Evolutionary conservation across 2,329 filamentous ascomycete genomes (phyloP).

Genomic region (Chalara sp.): DNA sequence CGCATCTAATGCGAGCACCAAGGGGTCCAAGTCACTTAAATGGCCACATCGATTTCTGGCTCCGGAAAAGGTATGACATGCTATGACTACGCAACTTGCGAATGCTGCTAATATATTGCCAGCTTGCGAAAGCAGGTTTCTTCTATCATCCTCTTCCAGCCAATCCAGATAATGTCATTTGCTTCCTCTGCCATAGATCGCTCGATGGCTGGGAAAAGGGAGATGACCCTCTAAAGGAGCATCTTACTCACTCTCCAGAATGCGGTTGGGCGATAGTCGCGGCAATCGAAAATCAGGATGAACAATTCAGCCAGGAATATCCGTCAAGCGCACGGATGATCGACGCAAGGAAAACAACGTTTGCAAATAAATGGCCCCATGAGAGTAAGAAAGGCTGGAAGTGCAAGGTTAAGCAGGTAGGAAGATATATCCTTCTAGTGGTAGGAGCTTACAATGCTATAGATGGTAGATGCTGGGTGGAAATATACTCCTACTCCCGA

Average conservation of each 20-base stretch:
- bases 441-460: constrained; percentile 16
- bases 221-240: constrained; percentile 78
- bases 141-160: constrained; percentile 72
- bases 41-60: constrained; percentile 76
- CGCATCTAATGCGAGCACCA: constrained; percentile 56
- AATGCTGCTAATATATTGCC: constrained; percentile 13
- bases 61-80: constrained; percentile 50
- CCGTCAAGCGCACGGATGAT: constrained; percentile 66
- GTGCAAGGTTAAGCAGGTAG: constrained; percentile 80
- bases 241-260: constrained; percentile 71
- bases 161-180: constrained; percentile 81
- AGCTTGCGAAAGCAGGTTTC: constrained; percentile 90
- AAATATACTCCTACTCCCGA: constrained; percentile 81
- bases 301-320: constrained; percentile 62
- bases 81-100: background rate
- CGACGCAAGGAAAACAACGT: constrained; percentile 75
- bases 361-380: constrained; percentile 81
- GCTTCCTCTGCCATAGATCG: constrained; percentile 78
- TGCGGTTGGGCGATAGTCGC: constrained; percentile 83
- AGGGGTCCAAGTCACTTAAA: constrained; percentile 48
- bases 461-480: constrained; percentile 91
- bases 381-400: constrained; percentile 83
- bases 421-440: constrained; percentile 9
- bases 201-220: constrained; percentile 88
- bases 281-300: constrained; percentile 53